Evolutionary conservation across 441 rosid species (phyloP).

Genomic region (Arabidopsis lyrata): DNA sequence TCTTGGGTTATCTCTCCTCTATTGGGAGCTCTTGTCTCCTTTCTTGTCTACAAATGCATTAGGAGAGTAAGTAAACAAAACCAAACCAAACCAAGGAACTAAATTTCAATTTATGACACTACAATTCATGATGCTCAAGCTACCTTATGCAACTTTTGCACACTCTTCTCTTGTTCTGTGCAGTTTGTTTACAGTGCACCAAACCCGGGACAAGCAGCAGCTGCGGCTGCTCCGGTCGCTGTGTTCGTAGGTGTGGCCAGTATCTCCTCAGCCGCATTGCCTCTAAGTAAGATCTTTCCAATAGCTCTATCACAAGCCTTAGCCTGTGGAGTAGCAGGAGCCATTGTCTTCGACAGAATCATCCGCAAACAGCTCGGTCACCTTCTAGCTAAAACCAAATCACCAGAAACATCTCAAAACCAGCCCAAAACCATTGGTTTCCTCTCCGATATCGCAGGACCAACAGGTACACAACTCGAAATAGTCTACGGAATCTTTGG

Average conservation of each 20-base stretch:
- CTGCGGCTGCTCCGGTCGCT: slow-evolving; percentile 93
- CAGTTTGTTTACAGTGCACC: slow-evolving; percentile 99
- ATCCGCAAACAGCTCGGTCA: slow-evolving; percentile 90
- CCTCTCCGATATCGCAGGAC: slow-evolving; percentile 92
- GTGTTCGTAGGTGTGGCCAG: slow-evolving; percentile 85
- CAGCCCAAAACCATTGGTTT: slow-evolving; percentile 66
- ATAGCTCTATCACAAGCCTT: slow-evolving; percentile 79
- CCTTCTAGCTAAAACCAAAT: slow-evolving; percentile 68
- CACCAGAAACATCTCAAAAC: slow-evolving; percentile 53
- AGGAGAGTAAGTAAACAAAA: slow-evolving; percentile 68
- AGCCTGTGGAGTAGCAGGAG: slow-evolving; percentile 90
- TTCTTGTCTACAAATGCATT: slow-evolving; percentile 94
- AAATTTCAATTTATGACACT: background rate
- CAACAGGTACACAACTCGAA: slow-evolving; percentile 92
- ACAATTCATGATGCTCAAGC: too few relatives aligned
- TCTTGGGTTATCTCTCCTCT: slow-evolving; percentile 98
- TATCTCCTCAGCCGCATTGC: slow-evolving; percentile 90
- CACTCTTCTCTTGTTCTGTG: background rate
- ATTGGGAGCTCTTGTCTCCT: slow-evolving; percentile 88
- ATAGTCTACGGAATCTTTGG: slow-evolving; percentile 96
- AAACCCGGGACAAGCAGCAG: slow-evolving; percentile 98
- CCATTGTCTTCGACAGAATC: slow-evolving; percentile 70
- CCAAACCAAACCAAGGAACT: slow-evolving; percentile 25
- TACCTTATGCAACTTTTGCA: too few relatives aligned
- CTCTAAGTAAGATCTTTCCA: slow-evolving; percentile 72